phyloP scores from a whole-genome alignment of 1,139 yeast genomes.

The Scheffersomyces segobiensis region DNA sequence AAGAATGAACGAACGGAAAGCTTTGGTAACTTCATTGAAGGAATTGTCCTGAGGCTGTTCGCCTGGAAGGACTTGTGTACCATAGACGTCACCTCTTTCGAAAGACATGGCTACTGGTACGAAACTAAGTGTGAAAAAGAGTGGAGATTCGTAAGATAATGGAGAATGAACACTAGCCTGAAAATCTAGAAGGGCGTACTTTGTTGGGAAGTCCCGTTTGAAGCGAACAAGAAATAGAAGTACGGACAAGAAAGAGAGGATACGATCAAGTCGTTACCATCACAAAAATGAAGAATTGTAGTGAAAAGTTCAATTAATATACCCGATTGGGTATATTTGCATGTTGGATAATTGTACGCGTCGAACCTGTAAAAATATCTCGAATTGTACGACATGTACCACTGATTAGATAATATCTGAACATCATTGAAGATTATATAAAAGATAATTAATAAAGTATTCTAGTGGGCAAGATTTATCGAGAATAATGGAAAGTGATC shows the following conservation, averaged over 20 bases:
- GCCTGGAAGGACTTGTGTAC: constrained; percentile 87
- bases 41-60: constrained; percentile 68
- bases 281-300: not conserved
- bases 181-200: not conserved
- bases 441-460: not conserved
- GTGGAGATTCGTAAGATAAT: not conserved
- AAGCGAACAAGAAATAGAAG: not conserved
- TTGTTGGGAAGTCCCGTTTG: not conserved
- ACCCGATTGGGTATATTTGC: not conserved
- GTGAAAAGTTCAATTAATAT: not conserved
- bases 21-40: constrained; percentile 73
- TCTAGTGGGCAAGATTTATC: too few species aligned
- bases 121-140: not conserved
- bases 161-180: not conserved
- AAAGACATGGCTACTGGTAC: constrained; percentile 50
- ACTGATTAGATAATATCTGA: not conserved
- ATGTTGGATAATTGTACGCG: not conserved
- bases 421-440: too few species aligned
- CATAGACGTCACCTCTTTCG: constrained; percentile 78
- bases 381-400: not conserved
- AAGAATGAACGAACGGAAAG: constrained; percentile 78
- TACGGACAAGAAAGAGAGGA: not conserved
- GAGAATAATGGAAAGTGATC: too few species aligned
- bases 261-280: not conserved
- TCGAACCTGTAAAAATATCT: not conserved